phyloP scores from a whole-genome alignment of 2,329 filamentous ascomycete species.

The Apiospora saccharicola region DNA sequence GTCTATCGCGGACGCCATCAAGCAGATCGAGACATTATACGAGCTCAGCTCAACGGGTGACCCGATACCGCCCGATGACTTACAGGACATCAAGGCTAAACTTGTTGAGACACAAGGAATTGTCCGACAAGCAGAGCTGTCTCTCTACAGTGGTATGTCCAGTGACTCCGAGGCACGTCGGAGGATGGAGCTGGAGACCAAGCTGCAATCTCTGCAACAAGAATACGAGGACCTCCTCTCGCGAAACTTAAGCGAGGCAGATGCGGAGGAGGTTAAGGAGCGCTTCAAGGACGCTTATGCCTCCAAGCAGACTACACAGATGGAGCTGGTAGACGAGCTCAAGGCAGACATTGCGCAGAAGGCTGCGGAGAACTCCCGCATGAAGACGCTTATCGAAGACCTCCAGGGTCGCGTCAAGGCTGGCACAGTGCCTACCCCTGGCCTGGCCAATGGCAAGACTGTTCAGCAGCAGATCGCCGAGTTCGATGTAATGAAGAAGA shows the following conservation, averaged over 20 bases:
- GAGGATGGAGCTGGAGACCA: constrained; percentile 78
- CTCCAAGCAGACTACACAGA: constrained; percentile 76
- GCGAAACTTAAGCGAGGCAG: constrained; percentile 77
- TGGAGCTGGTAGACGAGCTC: constrained; percentile 77
- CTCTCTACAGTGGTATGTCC: constrained; percentile 74
- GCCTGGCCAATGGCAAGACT: constrained; percentile 84
- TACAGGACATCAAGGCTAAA: constrained; percentile 77
- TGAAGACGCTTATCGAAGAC: constrained; percentile 82
- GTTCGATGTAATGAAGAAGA: constrained; percentile 99
- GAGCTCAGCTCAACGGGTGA: constrained; percentile 81
- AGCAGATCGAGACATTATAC: constrained; percentile 80
- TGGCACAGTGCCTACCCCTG: constrained; percentile 57
- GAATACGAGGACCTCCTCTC: constrained; percentile 87
- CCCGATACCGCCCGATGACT: constrained; percentile 79
- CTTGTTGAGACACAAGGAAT: constrained; percentile 91
- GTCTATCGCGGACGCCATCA: constrained; percentile 82
- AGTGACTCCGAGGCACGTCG: constrained; percentile 71
- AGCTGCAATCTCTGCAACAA: constrained; percentile 75
- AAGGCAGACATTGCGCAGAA: constrained; percentile 79
- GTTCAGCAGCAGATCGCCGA: constrained; percentile 98
- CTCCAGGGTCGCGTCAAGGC: constrained; percentile 77
- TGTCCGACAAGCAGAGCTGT: constrained; percentile 89
- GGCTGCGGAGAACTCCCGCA: constrained; percentile 80
- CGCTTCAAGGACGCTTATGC: constrained; percentile 79
- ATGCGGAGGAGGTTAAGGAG: constrained; percentile 85